These are phyloP conservation scores for Astrocystis sublimbata DNA, from an alignment of 495 filamentous ascomycete genomes.

Conservation along the genomic window DNA sequence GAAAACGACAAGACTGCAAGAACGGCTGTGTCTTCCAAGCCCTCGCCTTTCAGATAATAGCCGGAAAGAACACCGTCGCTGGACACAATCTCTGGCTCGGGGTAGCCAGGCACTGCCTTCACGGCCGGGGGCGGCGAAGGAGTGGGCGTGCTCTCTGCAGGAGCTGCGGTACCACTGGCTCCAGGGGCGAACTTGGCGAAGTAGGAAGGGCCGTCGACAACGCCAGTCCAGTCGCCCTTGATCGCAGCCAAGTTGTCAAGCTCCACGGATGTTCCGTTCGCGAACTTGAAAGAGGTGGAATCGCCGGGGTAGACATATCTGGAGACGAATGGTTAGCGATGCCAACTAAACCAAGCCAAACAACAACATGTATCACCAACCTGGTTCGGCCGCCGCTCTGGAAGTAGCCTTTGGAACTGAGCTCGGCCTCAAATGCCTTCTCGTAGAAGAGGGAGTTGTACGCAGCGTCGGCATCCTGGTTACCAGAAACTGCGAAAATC, in stretches of 20 bases:
- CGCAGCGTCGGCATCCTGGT: constrained; percentile 49
- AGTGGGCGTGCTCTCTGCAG: constrained; percentile 15
- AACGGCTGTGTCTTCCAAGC: constrained; percentile 49
- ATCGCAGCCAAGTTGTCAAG: constrained; percentile 42
- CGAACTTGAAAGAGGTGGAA: constrained; percentile 43
- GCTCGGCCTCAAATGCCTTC: constrained; percentile 28
- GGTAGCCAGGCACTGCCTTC: constrained; percentile 48
- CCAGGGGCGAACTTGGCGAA: constrained; percentile 39
- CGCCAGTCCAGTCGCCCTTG: constrained; percentile 31
- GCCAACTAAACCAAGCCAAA: neutral
- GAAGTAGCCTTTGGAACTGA: constrained; percentile 29
- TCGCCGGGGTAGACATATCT: constrained; percentile 43
- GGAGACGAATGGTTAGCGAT: neutral
- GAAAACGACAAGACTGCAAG: constrained; percentile 34
- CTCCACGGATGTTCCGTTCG: constrained; percentile 40
- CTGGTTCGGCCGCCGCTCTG: constrained; percentile 33
- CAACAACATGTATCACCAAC: constrained; percentile 13
- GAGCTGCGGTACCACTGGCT: constrained; percentile 11
- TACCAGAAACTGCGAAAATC: constrained; percentile 32
- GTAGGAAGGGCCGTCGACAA: constrained; percentile 42
- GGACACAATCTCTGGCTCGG: constrained; percentile 45
- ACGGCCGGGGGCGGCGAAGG: constrained; percentile 20
- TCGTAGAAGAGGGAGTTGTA: constrained; percentile 51
- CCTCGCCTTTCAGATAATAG: constrained; percentile 48
- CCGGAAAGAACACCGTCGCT: constrained; percentile 47